Conservation (phyloP, 768 basidiomycete species). For the Suillus luteus region DNA sequence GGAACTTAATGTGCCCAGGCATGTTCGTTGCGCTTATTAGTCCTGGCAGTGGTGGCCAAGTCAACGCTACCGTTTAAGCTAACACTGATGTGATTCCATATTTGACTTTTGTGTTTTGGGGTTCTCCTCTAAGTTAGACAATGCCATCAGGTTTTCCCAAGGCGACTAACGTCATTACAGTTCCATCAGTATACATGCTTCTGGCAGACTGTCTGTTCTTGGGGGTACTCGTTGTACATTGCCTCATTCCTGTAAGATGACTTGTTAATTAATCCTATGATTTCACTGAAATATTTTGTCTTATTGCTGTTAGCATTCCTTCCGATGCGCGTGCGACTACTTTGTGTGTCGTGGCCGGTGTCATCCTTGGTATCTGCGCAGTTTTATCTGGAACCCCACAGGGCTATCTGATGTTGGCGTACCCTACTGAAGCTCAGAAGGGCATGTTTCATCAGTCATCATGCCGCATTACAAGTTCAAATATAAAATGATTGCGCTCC, state of each 20-base stretch:
- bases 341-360: conserved; percentile 69
- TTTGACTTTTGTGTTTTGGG: too few relatives aligned
- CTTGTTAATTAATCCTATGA: neutral
- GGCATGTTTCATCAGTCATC: conserved; percentile 43
- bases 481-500: conserved; percentile 4
- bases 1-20: conserved; percentile 65
- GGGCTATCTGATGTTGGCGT: conserved; percentile 43
- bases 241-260: conserved; percentile 61
- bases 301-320: conserved; percentile 59
- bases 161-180: too few relatives aligned
- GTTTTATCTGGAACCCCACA: conserved; percentile 26
- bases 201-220: conserved; percentile 44
- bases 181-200: conserved; percentile 59
- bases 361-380: conserved; percentile 66
- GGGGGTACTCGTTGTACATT: conserved; percentile 46
- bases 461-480: neutral
- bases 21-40: conserved; percentile 81
- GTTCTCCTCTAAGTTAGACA: too few relatives aligned
- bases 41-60: conserved; percentile 30
- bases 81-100: too few relatives aligned
- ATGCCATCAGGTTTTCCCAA: too few relatives aligned
- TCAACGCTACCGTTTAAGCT: too few relatives aligned
- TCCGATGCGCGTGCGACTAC: conserved; percentile 19
- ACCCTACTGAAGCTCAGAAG: conserved; percentile 73
- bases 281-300: neutral